Evolutionary conservation across 768 basidiomycete species (phyloP).

Genomic region (Leccinum olivaceopallidum): DNA sequence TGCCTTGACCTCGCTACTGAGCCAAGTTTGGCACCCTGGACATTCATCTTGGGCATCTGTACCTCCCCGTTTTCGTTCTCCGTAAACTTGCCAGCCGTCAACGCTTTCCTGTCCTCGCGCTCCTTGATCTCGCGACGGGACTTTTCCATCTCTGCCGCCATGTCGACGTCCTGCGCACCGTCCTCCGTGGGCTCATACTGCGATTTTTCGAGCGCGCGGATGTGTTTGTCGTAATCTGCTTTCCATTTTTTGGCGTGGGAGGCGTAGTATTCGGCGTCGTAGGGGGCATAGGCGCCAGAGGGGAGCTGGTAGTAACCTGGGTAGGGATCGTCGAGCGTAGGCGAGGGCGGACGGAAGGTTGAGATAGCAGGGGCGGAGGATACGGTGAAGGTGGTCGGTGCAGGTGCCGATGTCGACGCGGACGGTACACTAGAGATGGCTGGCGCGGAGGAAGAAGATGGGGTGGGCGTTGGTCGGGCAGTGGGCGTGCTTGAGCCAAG

Average conservation of each 20-base stretch:
- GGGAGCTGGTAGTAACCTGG: constrained; percentile 88
- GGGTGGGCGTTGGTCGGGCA: constrained; percentile 6
- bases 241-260: constrained; percentile 75
- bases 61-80: constrained; percentile 41
- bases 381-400: constrained; percentile 56
- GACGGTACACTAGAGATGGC: constrained; percentile 46
- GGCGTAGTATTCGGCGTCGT: constrained; percentile 70
- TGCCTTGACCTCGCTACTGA: constrained; percentile 71
- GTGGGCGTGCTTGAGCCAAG: constrained; percentile 40
- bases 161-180: constrained; percentile 61
- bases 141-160: constrained; percentile 73
- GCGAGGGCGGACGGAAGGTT: constrained; percentile 70
- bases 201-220: constrained; percentile 73
- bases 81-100: constrained; percentile 60
- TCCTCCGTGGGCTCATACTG: constrained; percentile 49
- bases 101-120: constrained; percentile 71
- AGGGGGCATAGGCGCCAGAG: constrained; percentile 74
- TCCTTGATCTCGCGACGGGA: constrained; percentile 75
- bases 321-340: constrained; percentile 72
- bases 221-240: constrained; percentile 65
- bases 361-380: constrained; percentile 72
- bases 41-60: constrained; percentile 77
- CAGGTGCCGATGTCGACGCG: constrained; percentile 74
- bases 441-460: constrained; percentile 4
- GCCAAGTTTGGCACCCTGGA: constrained; percentile 74